phyloP scores from a whole-genome alignment of 768 basidiomycete genomes.

The Hydnomerulius pinastri region DNA sequence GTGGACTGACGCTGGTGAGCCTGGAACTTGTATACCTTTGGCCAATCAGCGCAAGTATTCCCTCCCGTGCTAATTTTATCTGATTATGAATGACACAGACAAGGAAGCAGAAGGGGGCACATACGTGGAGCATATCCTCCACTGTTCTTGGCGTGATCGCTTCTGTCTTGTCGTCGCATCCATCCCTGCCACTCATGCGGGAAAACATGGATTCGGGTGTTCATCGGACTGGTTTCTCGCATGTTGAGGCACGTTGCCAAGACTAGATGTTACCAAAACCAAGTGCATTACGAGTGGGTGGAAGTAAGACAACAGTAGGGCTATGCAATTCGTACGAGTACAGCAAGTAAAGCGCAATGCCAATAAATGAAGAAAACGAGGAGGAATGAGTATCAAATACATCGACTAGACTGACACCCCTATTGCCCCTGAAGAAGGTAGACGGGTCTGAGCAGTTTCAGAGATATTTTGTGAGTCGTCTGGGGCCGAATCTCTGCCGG shows the following conservation, averaged over 20 bases:
- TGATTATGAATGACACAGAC: neutral
- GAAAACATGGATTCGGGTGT: too few species aligned
- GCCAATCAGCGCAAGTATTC: neutral
- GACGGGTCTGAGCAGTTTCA: slow-evolving; percentile 20
- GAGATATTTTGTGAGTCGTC: slow-evolving; percentile 27
- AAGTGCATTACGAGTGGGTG: slow-evolving; percentile 20
- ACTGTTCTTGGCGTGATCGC: slow-evolving; percentile 2
- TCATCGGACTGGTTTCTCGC: neutral
- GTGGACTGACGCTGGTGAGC: neutral
- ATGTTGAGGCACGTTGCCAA: neutral
- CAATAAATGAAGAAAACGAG: slow-evolving; percentile 19
- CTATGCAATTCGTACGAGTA: slow-evolving; percentile 26
- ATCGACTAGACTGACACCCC: slow-evolving; percentile 25
- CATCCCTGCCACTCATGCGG: slow-evolving; percentile 19
- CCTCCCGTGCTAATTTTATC: neutral
- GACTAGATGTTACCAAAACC: neutral
- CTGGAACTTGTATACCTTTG: too few species aligned
- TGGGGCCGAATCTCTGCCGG: slow-evolving; percentile 25
- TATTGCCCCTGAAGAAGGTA: slow-evolving; percentile 15
- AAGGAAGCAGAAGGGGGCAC: neutral
- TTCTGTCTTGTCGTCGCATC: slow-evolving; percentile 2
- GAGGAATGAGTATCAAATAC: neutral
- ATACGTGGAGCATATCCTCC: slow-evolving; percentile 9
- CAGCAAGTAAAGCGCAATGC: slow-evolving; percentile 14
- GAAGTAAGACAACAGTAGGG: slow-evolving; percentile 21